These are phyloP conservation scores for Acorus gramineus DNA, from an alignment of 106 monocot species.

Conservation along the genomic window DNA sequence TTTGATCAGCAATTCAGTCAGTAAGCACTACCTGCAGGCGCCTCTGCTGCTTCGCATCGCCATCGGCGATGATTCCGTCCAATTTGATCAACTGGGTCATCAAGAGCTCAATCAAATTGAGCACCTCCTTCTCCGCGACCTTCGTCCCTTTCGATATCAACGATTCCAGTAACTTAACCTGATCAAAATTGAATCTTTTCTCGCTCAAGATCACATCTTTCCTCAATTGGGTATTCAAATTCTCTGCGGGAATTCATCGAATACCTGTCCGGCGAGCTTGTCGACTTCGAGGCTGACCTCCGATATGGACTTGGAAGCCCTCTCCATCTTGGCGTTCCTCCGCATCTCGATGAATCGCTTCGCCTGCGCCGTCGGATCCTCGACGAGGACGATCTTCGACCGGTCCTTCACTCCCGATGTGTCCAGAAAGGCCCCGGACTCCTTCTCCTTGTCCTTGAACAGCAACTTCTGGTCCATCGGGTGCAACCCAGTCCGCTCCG, in stretches of 20 bases:
- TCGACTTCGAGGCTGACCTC: slow-evolving; percentile 50
- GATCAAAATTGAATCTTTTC: not conserved
- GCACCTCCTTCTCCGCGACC: slow-evolving; percentile 54
- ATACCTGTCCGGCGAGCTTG: slow-evolving; percentile 59
- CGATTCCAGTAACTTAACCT: slow-evolving; percentile 66
- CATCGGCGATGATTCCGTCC: slow-evolving; percentile 53
- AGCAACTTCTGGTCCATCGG: slow-evolving; percentile 74
- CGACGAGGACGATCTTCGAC: slow-evolving; percentile 60
- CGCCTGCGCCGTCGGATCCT: slow-evolving; percentile 63
- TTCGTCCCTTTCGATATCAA: slow-evolving; percentile 49
- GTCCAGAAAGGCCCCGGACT: slow-evolving; percentile 58
- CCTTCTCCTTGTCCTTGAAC: slow-evolving; percentile 77
- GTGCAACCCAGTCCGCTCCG: slow-evolving; percentile 61
- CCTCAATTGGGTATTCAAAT: no score
- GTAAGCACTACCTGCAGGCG: slow-evolving; percentile 45
- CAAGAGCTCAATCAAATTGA: slow-evolving; percentile 49
- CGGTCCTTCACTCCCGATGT: slow-evolving; percentile 66
- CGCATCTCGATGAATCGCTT: slow-evolving; percentile 55
- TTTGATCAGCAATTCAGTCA: not conserved
- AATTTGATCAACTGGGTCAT: slow-evolving; percentile 73
- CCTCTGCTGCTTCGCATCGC: slow-evolving; percentile 53
- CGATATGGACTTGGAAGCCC: slow-evolving; percentile 46
- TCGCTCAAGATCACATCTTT: no score
- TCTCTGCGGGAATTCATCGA: no score
- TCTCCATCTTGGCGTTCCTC: slow-evolving; percentile 46